Evolutionary conservation across 495 filamentous ascomycete species (phyloP).

Genomic region (Penicillium cinerascens): DNA sequence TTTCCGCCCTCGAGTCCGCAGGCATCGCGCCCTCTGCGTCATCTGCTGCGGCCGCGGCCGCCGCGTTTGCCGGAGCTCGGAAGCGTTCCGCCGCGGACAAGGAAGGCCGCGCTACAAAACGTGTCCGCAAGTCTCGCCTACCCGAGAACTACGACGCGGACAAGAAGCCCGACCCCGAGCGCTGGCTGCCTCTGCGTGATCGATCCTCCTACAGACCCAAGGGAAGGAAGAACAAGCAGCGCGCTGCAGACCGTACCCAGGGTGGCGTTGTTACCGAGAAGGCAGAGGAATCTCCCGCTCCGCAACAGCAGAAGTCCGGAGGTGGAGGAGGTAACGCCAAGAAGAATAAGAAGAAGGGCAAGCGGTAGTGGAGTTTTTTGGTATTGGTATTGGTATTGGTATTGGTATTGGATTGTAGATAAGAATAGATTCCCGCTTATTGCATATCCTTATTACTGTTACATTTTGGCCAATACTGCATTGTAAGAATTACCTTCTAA

Average conservation of each 20-base stretch:
- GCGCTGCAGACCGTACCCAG: conserved; percentile 73
- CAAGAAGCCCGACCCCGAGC: conserved; percentile 80
- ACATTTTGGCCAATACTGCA: conserved; percentile 3
- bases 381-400: no score
- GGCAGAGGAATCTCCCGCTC: conserved; percentile 58
- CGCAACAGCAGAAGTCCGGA: conserved; percentile 37
- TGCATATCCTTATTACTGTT: conserved; percentile 5
- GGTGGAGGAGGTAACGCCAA: conserved; percentile 50
- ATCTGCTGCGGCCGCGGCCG: conserved; percentile 32
- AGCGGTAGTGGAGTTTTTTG: conserved; percentile 44
- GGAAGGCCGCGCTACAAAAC: conserved; percentile 53
- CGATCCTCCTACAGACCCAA: conserved; percentile 85
- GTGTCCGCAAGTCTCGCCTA: conserved; percentile 61
- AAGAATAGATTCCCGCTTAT: not conserved
- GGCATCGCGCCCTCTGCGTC: conserved; percentile 66
- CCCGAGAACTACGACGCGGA: conserved; percentile 74
- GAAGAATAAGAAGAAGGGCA: conserved; percentile 75
- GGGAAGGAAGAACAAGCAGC: conserved; percentile 85
- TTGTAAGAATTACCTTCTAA: no score
- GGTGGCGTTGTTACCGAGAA: conserved; percentile 73
- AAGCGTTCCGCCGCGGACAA: conserved; percentile 59
- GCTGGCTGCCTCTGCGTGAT: conserved; percentile 89
- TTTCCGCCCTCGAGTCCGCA: conserved; percentile 64
- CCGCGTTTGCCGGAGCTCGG: conserved; percentile 41
- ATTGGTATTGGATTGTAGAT: not conserved